A percentile compares a stretch with the other conserved stretches of the same genome.
Conservation (phyloP, 1,139 yeast genomes). For the Pichia sp. region DNA sequence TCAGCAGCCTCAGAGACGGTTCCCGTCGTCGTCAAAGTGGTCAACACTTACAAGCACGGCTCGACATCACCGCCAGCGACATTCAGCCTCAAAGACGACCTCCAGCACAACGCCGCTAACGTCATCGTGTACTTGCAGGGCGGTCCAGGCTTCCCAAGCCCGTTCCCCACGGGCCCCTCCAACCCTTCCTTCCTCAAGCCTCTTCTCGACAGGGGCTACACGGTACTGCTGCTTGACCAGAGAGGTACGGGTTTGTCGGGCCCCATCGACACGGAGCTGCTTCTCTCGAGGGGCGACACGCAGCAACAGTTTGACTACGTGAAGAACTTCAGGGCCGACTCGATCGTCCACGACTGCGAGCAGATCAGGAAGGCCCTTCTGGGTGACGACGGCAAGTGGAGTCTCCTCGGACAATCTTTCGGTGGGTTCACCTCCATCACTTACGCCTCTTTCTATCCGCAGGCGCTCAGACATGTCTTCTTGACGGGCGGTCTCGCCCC, state of each 20-base stretch:
- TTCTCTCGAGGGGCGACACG: slow-evolving; percentile 27
- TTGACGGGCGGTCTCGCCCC: slow-evolving; percentile 62
- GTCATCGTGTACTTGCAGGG: slow-evolving; percentile 50
- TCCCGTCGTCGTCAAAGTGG: slow-evolving; percentile 28
- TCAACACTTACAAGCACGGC: slow-evolving; percentile 14
- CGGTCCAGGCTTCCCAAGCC: slow-evolving; percentile 55
- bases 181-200: slow-evolving; percentile 35
- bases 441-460: slow-evolving; percentile 46
- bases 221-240: slow-evolving; percentile 50
- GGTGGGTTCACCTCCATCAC: slow-evolving; percentile 54
- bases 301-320: slow-evolving; percentile 39
- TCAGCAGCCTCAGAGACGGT: slow-evolving; percentile 17
- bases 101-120: slow-evolving; percentile 26
- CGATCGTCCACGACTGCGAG: slow-evolving; percentile 50
- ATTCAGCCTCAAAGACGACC: not conserved
- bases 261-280: slow-evolving; percentile 39
- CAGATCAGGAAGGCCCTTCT: slow-evolving; percentile 38
- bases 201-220: slow-evolving; percentile 42
- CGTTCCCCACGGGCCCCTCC: slow-evolving; percentile 37
- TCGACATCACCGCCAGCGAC: not conserved
- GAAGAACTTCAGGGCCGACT: slow-evolving; percentile 48
- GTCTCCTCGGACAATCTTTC: slow-evolving; percentile 52
- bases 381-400: slow-evolving; percentile 38
- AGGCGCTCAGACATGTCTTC: slow-evolving; percentile 39
- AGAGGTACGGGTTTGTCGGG: slow-evolving; percentile 56